Percentiles rank a stretch among this genome's conserved stretches.
phyloP scores from a whole-genome alignment of 208 protist species.

The Trypanosoma mega region DNA sequence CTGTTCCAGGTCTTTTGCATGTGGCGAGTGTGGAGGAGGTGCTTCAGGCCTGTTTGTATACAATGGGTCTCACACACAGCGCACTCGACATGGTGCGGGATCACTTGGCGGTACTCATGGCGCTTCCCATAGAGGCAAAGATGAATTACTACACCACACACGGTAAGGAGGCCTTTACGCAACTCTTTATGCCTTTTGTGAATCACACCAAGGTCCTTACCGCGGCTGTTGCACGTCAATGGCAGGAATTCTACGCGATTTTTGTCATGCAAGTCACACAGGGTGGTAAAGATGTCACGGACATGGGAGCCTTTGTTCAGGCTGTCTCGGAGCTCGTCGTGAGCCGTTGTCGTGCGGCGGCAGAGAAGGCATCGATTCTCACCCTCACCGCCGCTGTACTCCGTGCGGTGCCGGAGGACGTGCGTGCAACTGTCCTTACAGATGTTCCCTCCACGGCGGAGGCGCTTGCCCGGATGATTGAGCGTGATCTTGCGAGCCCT shows the following conservation, averaged over 20 bases:
- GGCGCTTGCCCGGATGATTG: slow-evolving; percentile 46
- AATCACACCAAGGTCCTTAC: slow-evolving; percentile 66
- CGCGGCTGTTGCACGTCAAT: slow-evolving; percentile 36
- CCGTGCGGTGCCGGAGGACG: slow-evolving; percentile 25
- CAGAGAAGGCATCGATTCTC: slow-evolving; percentile 76
- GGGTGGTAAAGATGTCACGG: too few relatives aligned
- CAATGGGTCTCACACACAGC: slow-evolving; percentile 63
- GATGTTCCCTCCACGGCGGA: too few relatives aligned
- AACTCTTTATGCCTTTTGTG: slow-evolving; percentile 71
- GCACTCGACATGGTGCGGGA: slow-evolving; percentile 37
- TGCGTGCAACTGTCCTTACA: neutral
- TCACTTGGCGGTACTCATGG: slow-evolving; percentile 56
- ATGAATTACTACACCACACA: slow-evolving; percentile 28
- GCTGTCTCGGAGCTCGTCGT: slow-evolving; percentile 44
- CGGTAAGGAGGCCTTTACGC: slow-evolving; percentile 63
- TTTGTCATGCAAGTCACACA: slow-evolving; percentile 48
- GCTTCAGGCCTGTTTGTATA: slow-evolving; percentile 65
- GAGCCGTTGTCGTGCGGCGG: slow-evolving; percentile 59
- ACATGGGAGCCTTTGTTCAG: slow-evolving; percentile 40
- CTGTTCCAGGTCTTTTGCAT: slow-evolving; percentile 36
- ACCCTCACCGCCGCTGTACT: slow-evolving; percentile 51
- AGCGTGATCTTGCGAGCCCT: slow-evolving; percentile 62
- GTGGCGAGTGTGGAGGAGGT: slow-evolving; percentile 41
- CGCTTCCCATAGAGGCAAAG: slow-evolving; percentile 34
- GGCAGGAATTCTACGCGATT: slow-evolving; percentile 39